Conservation (phyloP, 805 yeast genomes). For the Metschnikowia henanensis region DNA sequence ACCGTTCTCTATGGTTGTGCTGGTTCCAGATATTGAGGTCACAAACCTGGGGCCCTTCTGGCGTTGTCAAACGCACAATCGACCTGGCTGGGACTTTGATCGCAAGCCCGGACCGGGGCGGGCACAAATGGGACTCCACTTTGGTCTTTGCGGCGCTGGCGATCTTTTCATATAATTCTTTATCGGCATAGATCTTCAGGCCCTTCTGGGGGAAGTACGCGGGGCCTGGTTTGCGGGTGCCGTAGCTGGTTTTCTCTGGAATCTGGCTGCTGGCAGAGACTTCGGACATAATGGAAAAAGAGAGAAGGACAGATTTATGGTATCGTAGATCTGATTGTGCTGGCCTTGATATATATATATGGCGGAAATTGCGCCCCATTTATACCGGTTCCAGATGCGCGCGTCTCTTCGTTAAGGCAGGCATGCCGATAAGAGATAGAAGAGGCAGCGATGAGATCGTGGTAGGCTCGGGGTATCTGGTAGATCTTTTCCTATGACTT, state of each 20-base stretch:
- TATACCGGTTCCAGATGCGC: background rate
- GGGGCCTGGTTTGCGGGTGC: conserved; percentile 46
- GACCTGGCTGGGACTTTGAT: conserved; percentile 63
- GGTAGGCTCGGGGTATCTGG: too few relatives aligned
- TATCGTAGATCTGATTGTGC: too few relatives aligned
- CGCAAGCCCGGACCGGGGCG: conserved; percentile 59
- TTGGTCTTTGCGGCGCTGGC: conserved; percentile 45
- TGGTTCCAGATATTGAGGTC: conserved; percentile 66
- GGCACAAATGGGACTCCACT: conserved; percentile 43
- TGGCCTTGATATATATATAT: too few relatives aligned
- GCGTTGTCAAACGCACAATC: conserved; percentile 58
- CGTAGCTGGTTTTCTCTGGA: conserved; percentile 33
- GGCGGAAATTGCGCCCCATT: background rate
- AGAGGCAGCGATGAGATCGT: background rate
- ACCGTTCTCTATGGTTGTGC: conserved; percentile 59
- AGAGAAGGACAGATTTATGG: background rate
- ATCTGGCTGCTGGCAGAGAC: conserved; percentile 24
- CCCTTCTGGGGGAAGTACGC: conserved; percentile 59
- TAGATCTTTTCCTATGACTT: too few relatives aligned
- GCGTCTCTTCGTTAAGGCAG: background rate
- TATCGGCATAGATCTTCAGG: conserved; percentile 52
- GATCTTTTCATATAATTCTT: conserved; percentile 45
- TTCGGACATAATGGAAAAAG: background rate
- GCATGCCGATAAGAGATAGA: background rate
- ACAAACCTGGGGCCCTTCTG: conserved; percentile 72